Percentiles rank a stretch among this genome's conserved stretches.
Conservation (phyloP, 257 asterid genomes). For the Gentiana dahurica region DNA sequence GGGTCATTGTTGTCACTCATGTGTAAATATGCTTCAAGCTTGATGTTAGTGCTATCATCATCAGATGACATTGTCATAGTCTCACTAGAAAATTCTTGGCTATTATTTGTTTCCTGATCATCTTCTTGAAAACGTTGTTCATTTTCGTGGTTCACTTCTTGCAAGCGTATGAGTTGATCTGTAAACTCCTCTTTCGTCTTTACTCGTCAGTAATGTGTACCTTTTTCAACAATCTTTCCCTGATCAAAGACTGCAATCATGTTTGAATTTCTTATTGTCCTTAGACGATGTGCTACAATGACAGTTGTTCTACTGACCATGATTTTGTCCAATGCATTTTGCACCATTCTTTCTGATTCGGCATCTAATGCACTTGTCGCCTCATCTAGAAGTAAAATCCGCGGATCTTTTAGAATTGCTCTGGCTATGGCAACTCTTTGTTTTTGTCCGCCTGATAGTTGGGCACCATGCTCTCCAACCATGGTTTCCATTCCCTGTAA, state of each 20-base stretch:
- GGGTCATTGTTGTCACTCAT: conserved; percentile 47
- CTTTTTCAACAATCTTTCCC: conserved; percentile 6
- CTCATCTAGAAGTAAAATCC: conserved; percentile 3
- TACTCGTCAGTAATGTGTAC: conserved; percentile 37
- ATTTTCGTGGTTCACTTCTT: conserved; percentile 31
- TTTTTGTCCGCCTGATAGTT: conserved; percentile 67
- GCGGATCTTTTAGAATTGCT: conserved; percentile 8
- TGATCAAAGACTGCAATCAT: no score
- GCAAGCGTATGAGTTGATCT: conserved; percentile 48
- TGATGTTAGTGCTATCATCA: conserved; percentile 48
- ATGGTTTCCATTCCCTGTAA: conserved; percentile 51
- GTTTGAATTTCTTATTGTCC: no score
- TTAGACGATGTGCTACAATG: conserved; percentile 8
- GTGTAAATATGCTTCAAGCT: conserved; percentile 37
- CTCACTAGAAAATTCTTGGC: conserved; percentile 35
- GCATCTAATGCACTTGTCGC: conserved; percentile 2
- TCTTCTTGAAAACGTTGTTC: conserved; percentile 32
- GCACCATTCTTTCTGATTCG: conserved; percentile 10
- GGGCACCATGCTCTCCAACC: conserved; percentile 82
- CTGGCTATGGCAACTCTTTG: conserved; percentile 11
- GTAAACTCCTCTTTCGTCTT: conserved; percentile 44
- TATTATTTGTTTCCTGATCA: conserved; percentile 21
- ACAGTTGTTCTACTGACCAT: conserved; percentile 9
- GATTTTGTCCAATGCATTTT: conserved; percentile 6
- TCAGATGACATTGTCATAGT: conserved; percentile 42